Evolutionary conservation across 2,329 filamentous ascomycete genomes (phyloP).

Genomic region (Aspergillus tanneri): DNA sequence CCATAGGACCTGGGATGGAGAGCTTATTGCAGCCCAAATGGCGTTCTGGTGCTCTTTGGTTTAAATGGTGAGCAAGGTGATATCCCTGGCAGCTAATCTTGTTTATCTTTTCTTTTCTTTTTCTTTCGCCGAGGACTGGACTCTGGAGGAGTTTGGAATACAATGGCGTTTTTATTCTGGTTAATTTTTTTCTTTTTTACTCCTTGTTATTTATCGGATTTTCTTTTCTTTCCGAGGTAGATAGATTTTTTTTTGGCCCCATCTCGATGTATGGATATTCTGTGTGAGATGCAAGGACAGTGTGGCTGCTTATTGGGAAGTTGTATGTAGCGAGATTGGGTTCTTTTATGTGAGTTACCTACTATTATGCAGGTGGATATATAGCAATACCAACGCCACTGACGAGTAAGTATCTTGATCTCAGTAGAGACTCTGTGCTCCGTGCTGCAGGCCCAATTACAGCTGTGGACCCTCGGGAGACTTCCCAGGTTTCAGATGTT

Average conservation of each 20-base stretch:
- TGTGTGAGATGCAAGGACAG: too few relatives aligned
- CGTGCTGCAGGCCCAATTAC: too few relatives aligned
- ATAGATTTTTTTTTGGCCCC: neutral
- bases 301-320: too few relatives aligned
- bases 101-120: constrained; percentile 9
- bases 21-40: neutral
- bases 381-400: too few relatives aligned
- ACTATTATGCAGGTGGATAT: too few relatives aligned
- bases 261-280: neutral
- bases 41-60: neutral
- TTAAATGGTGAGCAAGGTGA: neutral
- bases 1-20: constrained; percentile 7
- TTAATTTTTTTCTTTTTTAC: neutral
- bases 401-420: too few relatives aligned
- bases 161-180: neutral
- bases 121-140: neutral
- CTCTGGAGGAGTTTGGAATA: neutral
- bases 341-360: too few relatives aligned
- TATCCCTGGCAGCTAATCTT: neutral
- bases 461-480: neutral
- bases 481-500: neutral
- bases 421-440: too few relatives aligned
- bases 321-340: too few relatives aligned
- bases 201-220: neutral
- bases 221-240: neutral